A percentile compares a stretch with the other conserved stretches of the same genome.
These are phyloP conservation scores for Spathaspora girioi DNA, from an alignment of 805 yeast genomes.

Conservation along the genomic window DNA sequence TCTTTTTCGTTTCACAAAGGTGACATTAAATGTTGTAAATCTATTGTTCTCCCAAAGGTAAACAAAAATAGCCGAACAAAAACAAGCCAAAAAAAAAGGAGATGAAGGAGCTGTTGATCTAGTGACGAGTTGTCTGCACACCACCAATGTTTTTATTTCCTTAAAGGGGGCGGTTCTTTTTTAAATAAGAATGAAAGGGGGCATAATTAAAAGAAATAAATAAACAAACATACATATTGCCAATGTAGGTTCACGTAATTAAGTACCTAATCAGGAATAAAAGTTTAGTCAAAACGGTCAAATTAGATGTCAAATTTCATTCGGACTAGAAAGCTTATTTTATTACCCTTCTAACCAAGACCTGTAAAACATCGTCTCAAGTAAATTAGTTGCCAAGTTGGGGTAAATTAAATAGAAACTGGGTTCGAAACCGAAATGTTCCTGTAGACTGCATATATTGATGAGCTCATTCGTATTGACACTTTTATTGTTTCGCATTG, in stretches of 20 bases:
- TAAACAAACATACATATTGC: not conserved
- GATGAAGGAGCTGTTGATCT: not conserved
- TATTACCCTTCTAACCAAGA: not conserved
- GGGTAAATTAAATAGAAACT: not conserved
- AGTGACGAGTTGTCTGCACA: not conserved
- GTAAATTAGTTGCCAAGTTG: not conserved
- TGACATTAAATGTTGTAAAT: not conserved
- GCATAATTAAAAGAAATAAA: not conserved
- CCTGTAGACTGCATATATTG: not conserved
- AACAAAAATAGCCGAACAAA: not conserved
- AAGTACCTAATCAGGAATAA: not conserved
- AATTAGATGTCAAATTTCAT: not conserved
- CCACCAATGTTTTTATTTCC: not conserved
- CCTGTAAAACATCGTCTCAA: not conserved
- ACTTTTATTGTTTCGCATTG: not conserved
- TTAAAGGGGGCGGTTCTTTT: not conserved
- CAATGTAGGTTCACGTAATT: not conserved
- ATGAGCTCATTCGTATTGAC: not conserved
- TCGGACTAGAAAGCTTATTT: too few relatives aligned
- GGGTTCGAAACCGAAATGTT: not conserved
- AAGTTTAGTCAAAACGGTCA: not conserved
- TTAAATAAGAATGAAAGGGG: not conserved
- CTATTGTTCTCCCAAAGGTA: not conserved
- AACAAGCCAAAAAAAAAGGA: not conserved
- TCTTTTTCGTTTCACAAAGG: too few relatives aligned